Conservation (phyloP, 1,139 yeast species). For the Pichia sp. region DNA sequence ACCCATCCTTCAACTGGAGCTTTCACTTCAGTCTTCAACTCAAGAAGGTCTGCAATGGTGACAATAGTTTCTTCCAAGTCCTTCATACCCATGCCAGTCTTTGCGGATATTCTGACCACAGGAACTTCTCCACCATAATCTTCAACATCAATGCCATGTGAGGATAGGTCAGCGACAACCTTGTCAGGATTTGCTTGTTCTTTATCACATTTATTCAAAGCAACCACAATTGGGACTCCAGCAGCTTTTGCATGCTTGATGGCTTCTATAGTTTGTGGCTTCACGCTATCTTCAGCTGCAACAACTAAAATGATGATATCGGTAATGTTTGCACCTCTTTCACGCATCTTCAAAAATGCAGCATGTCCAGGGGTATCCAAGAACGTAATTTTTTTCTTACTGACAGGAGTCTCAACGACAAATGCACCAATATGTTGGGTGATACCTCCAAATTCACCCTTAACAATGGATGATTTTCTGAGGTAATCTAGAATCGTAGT, state of each 20-base stretch:
- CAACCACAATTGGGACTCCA: conserved; percentile 83
- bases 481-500: conserved; percentile 86
- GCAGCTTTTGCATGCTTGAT: conserved; percentile 85
- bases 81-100: conserved; percentile 74
- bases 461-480: conserved; percentile 76
- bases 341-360: conserved; percentile 92
- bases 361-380: conserved; percentile 99
- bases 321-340: conserved; percentile 91
- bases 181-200: conserved; percentile 64
- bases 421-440: conserved; percentile 99
- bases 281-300: conserved; percentile 97
- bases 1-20: conserved; percentile 78
- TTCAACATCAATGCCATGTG: conserved; percentile 77
- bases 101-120: conserved; percentile 80
- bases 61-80: conserved; percentile 84
- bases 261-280: conserved; percentile 97
- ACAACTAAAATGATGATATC: conserved; percentile 90
- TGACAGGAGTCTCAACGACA: conserved; percentile 68
- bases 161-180: conserved; percentile 71
- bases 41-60: conserved; percentile 76
- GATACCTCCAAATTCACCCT: conserved; percentile 90
- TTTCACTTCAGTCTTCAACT: conserved; percentile 54
- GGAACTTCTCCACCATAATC: conserved; percentile 96
- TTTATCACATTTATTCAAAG: conserved; percentile 87
- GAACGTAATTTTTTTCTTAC: conserved; percentile 75